Conservation (phyloP, 805 yeast species). For the Candida xyloterini region DNA sequence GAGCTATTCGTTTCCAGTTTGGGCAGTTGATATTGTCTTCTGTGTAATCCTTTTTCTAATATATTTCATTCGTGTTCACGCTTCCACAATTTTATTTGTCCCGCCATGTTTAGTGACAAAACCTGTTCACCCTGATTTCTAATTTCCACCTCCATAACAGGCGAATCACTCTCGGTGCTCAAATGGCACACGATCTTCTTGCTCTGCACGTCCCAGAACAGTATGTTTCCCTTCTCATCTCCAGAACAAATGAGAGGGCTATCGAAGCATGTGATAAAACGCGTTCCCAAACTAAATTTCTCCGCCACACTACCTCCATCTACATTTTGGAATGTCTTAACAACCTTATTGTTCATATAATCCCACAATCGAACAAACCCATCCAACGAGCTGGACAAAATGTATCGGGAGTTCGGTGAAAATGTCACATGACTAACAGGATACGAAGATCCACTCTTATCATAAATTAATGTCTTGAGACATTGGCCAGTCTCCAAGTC, state of each 20-base stretch:
- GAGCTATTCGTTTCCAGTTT: conserved; percentile 14
- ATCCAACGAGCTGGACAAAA: conserved; percentile 76
- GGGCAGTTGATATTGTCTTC: conserved; percentile 17
- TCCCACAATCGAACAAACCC: conserved; percentile 83
- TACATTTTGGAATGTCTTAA: conserved; percentile 51
- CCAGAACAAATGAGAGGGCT: conserved; percentile 55
- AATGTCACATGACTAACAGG: conserved; percentile 75
- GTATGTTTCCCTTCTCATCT: conserved; percentile 49
- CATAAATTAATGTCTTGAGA: conserved; percentile 81
- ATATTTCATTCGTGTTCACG: conserved; percentile 10
- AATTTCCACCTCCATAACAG: conserved; percentile 42
- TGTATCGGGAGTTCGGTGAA: conserved; percentile 76
- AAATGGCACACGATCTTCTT: conserved; percentile 41
- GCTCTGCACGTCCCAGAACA: conserved; percentile 67
- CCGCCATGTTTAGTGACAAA: conserved; percentile 32
- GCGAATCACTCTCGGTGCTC: conserved; percentile 9
- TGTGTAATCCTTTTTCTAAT: conserved; percentile 18
- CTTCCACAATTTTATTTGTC: conserved; percentile 30
- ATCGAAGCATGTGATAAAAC: conserved; percentile 41
- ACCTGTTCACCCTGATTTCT: conserved; percentile 37
- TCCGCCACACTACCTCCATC: conserved; percentile 39
- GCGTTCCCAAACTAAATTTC: conserved; percentile 51
- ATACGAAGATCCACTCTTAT: conserved; percentile 65
- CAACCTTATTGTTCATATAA: conserved; percentile 74
- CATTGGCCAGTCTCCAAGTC: conserved; percentile 90